These are phyloP conservation scores for Litchi chinensis DNA, from an alignment of 345 rosid species.

Conservation along the genomic window DNA sequence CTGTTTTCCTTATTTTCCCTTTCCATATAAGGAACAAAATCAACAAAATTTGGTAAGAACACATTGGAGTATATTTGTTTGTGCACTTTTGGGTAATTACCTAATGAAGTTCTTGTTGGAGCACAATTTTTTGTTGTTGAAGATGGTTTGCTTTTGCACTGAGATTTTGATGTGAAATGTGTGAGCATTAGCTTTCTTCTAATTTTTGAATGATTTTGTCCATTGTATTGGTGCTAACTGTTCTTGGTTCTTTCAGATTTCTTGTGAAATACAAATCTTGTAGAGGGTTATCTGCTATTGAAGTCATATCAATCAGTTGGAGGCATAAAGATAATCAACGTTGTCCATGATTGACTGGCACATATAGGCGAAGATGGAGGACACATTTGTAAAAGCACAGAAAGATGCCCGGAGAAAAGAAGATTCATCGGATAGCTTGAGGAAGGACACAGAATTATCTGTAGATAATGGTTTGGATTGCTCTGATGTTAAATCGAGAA, in stretches of 20 bases:
- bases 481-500: conserved; percentile 33
- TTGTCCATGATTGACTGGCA: conserved; percentile 17
- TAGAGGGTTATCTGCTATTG: conserved; percentile 4
- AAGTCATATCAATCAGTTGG: conserved; percentile 10
- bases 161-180: not conserved
- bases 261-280: conserved; percentile 17
- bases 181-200: conserved; percentile 8
- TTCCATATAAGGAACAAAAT: conserved; percentile 8
- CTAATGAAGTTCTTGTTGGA: not conserved
- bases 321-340: conserved; percentile 30
- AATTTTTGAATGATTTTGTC: not conserved
- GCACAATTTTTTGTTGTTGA: not conserved
- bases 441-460: conserved; percentile 28
- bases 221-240: conserved; percentile 18
- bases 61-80: not conserved
- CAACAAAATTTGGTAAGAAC: not conserved
- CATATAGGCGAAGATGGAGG: conserved; percentile 50
- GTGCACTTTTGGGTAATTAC: not conserved
- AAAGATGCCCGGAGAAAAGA: conserved; percentile 47
- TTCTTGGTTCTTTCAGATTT: conserved; percentile 37
- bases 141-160: not conserved
- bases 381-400: conserved; percentile 30
- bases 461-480: conserved; percentile 21
- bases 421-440: conserved; percentile 36
- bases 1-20: not conserved